These are phyloP conservation scores for Paragyromitra xinjiangensis DNA, from an alignment of 495 filamentous ascomycete species.

Conservation along the genomic window DNA sequence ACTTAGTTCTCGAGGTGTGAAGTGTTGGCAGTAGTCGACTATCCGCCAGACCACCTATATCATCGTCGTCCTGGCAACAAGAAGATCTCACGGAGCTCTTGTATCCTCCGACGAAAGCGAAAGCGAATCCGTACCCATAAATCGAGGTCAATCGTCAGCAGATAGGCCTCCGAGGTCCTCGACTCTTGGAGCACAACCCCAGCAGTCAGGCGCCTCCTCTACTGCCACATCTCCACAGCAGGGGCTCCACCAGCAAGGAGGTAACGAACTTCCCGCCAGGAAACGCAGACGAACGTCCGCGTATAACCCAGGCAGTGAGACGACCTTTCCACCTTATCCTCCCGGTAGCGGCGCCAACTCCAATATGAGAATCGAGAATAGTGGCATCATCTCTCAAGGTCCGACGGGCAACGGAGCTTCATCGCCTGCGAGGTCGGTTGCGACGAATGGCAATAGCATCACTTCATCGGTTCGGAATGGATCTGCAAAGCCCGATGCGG, in stretches of 20 bases:
- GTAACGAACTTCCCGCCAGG: conserved; percentile 48
- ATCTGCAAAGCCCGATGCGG: conserved; percentile 50
- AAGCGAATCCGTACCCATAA: conserved; percentile 48
- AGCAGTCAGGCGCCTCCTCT: conserved; percentile 40
- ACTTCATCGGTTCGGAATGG: conserved; percentile 53
- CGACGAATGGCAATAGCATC: conserved; percentile 54
- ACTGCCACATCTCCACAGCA: conserved; percentile 46
- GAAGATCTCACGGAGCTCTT: conserved; percentile 57
- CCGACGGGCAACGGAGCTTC: conserved; percentile 53
- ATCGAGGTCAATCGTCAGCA: conserved; percentile 41
- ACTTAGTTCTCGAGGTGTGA: conserved; percentile 58
- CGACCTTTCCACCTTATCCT: conserved; percentile 42
- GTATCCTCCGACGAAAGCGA: conserved; percentile 58
- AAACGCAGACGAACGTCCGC: conserved; percentile 56
- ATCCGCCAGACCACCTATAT: conserved; percentile 53
- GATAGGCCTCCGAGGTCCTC: conserved; percentile 35
- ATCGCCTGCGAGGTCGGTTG: conserved; percentile 46
- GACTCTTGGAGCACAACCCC: conserved; percentile 46
- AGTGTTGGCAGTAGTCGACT: conserved; percentile 57
- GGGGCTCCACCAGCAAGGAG: conserved; percentile 41
- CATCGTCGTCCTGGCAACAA: conserved; percentile 60
- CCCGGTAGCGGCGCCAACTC: conserved; percentile 45
- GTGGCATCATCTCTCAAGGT: conserved; percentile 48
- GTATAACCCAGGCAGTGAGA: conserved; percentile 50
- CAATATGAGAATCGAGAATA: conserved; percentile 57